Evolutionary conservation across 805 yeast genomes (phyloP).

Genomic region (Saturnispora bothae): DNA sequence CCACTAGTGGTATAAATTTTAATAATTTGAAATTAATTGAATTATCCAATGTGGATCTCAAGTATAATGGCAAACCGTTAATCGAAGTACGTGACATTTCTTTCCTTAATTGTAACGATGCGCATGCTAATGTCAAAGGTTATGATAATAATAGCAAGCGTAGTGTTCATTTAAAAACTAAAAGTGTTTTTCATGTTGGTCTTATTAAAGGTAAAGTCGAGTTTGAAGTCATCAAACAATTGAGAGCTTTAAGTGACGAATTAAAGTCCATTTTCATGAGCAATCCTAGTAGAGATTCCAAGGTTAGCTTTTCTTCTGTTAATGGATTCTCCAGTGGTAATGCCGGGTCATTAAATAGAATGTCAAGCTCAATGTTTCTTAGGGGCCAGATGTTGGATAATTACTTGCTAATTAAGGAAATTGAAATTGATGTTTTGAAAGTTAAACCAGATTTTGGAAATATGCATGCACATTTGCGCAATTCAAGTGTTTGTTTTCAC

Average conservation of each 20-base stretch:
- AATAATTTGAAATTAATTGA: too few species aligned
- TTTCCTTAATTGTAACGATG: neutral
- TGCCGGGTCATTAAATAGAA: too few species aligned
- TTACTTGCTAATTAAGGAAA: slow-evolving; percentile 11
- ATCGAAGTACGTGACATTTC: slow-evolving; percentile 14
- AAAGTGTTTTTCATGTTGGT: slow-evolving; percentile 8
- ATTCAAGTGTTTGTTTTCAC: slow-evolving; percentile 14
- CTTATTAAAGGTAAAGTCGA: slow-evolving; percentile 7
- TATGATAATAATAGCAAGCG: slow-evolving; percentile 19
- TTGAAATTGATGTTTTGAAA: slow-evolving; percentile 12
- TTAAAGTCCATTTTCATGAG: slow-evolving; percentile 5
- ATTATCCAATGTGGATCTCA: neutral
- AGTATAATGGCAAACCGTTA: neutral
- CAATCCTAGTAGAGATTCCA: too few species aligned
- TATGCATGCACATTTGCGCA: slow-evolving; percentile 14
- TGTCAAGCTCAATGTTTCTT: slow-evolving; percentile 21
- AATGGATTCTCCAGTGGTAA: slow-evolving; percentile 12
- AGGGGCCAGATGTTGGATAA: slow-evolving; percentile 12
- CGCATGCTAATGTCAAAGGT: slow-evolving; percentile 13
- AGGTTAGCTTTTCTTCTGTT: neutral
- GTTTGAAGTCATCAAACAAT: neutral
- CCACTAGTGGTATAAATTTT: neutral
- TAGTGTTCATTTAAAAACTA: slow-evolving; percentile 5
- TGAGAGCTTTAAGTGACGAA: neutral
- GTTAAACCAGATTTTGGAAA: slow-evolving; percentile 28